Percentiles rank a stretch among this genome's conserved stretches.
phyloP scores from a whole-genome alignment of 164 flowering plant species.

The Chloranthus sessilifolius region DNA sequence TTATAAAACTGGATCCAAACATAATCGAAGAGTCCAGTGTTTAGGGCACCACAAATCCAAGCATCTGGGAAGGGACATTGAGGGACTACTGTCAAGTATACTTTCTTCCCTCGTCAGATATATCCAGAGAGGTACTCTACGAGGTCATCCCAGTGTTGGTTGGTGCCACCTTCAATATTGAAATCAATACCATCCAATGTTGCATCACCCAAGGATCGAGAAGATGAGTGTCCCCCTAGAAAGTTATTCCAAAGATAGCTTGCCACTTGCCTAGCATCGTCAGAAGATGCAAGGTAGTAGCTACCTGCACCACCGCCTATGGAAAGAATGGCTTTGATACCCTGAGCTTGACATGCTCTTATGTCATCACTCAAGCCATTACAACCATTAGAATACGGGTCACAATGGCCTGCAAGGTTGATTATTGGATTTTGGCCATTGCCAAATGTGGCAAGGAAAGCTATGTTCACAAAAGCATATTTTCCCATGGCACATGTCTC shows the following conservation, averaged over 20 bases:
- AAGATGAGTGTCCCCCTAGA: slow-evolving; percentile 15
- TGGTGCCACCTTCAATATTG: slow-evolving; percentile 8
- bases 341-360: slow-evolving; percentile 4
- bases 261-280: slow-evolving; percentile 14
- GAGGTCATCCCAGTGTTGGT: slow-evolving; percentile 13
- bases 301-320: slow-evolving; percentile 15
- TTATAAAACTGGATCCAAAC: slow-evolving; percentile 34
- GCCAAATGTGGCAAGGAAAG: slow-evolving; percentile 19
- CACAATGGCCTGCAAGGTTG: slow-evolving; percentile 17
- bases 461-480: slow-evolving; percentile 15
- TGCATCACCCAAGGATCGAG: slow-evolving; percentile 16
- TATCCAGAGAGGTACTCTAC: slow-evolving; percentile 8
- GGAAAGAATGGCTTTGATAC: slow-evolving; percentile 14
- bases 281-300: slow-evolving; percentile 17
- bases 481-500: slow-evolving; percentile 14
- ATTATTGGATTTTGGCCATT: slow-evolving; percentile 9
- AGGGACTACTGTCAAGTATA: slow-evolving; percentile 26
- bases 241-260: slow-evolving; percentile 26
- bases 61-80: slow-evolving; percentile 25
- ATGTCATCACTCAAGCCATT: slow-evolving; percentile 2
- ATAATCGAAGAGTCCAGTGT: slow-evolving; percentile 27
- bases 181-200: slow-evolving; percentile 25
- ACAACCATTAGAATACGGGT: slow-evolving; percentile 8
- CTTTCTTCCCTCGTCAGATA: slow-evolving; percentile 9
- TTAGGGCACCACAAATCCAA: slow-evolving; percentile 10